Conservation (phyloP, 2,329 filamentous ascomycete genomes). For the Neofusicoccum laricinum region DNA sequence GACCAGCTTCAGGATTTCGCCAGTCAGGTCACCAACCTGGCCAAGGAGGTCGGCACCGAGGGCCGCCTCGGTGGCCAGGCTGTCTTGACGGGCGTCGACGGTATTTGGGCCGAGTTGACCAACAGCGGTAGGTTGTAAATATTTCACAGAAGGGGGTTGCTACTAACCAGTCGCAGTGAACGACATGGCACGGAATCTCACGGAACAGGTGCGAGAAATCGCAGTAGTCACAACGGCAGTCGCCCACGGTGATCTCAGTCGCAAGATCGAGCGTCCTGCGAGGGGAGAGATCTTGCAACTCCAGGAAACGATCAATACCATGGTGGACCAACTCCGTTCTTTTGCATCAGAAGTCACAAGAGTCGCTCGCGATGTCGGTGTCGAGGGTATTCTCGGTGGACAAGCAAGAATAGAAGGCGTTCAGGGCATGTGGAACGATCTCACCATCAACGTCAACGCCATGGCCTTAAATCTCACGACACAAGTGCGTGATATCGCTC, state of each 20-base stretch:
- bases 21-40: conserved; percentile 90
- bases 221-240: conserved; percentile 95
- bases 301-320: conserved; percentile 79
- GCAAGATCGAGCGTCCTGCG: conserved; percentile 93
- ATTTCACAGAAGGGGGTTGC: conserved; percentile 24
- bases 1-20: conserved; percentile 96
- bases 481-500: conserved; percentile 53
- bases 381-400: conserved; percentile 61
- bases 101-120: conserved; percentile 96
- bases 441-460: conserved; percentile 56
- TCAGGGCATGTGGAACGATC: conserved; percentile 65
- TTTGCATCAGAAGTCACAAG: conserved; percentile 65
- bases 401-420: conserved; percentile 64
- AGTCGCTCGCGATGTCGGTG: conserved; percentile 63
- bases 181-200: conserved; percentile 97
- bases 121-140: conserved; percentile 45
- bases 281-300: conserved; percentile 92
- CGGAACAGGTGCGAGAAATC: conserved; percentile 95
- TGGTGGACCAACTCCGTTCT: conserved; percentile 65
- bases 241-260: conserved; percentile 87
- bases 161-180: conserved; percentile 62
- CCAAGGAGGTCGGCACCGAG: conserved; percentile 93
- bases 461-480: conserved; percentile 54
- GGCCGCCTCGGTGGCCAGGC: conserved; percentile 92
- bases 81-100: conserved; percentile 88